Evolutionary conservation across 1,284 basidiomycete species (phyloP), one percentile per base, ranked within the genome.

Genomic region (Cryptococcus sp.): DNA sequence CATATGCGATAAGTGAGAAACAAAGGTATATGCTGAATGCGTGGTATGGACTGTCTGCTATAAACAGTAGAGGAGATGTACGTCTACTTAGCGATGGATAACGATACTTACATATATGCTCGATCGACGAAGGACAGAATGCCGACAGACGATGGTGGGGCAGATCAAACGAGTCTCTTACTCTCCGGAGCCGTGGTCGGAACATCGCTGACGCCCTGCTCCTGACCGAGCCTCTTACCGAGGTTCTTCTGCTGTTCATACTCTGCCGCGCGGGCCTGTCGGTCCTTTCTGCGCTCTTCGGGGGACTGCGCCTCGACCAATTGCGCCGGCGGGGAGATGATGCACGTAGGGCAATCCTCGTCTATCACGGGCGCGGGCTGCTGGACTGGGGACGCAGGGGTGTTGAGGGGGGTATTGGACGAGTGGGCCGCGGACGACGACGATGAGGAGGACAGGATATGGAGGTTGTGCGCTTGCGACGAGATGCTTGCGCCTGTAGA

Each of bases 321-420:
- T 55, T 71, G 64, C 19, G 75, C 70, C 23, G 75, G 73, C 0
- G 75, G 74, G 3, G 68, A 71, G 23, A 77, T 62, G 20, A 64
- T 50, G 57, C 75, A 77, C 13, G 72, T 73, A 16, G 56, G 59
- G 62, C 75, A 77, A 45, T 77, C 73, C n/a, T 58, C 55, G 62
- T 75, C 75, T 25, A 75, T 56, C 2, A 69, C 62, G 2, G 73
- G 54, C 0, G 66, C 64, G 5, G 54, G 50, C 41, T 50, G 50
- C 40, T 59, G 56, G 23, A 63, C 60, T 15, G 60, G 60, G 19
- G 61, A 46, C 11, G 56, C 59, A 45, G 62, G 64, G 10, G 62
- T 64, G 47, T 66, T 64, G 7, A 68, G 49, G 25, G 64, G 58
- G 50, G 58, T 56, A 19, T 43, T 39, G n/a, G 53, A 55, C 16